Conservation (phyloP, 2,329 filamentous ascomycete species). For the Fusarium keratoplasticum region DNA sequence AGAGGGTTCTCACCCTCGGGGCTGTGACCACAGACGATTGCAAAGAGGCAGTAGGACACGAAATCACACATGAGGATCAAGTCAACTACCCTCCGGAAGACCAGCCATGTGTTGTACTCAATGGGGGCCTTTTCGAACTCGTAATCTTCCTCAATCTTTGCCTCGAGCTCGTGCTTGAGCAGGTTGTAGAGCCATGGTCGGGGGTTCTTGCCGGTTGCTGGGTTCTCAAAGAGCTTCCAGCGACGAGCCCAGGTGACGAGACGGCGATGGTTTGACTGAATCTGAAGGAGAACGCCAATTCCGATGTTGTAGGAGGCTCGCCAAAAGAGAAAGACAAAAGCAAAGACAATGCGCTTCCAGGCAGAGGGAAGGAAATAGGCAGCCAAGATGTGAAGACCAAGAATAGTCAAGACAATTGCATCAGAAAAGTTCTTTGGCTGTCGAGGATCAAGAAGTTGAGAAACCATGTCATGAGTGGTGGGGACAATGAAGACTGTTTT, state of each 20-base stretch:
- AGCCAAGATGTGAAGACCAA: conserved; percentile 78
- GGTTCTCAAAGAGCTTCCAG: conserved; percentile 87
- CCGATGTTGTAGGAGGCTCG: conserved; percentile 91
- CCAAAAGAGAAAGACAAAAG: conserved; percentile 90
- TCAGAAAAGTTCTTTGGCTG: conserved; percentile 97
- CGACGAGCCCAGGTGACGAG: conserved; percentile 90
- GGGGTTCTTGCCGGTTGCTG: conserved; percentile 82
- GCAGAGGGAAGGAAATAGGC: conserved; percentile 78
- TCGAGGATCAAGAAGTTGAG: conserved; percentile 91
- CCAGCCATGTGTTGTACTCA: conserved; percentile 99
- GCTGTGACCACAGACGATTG: conserved; percentile 83
- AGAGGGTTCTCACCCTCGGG: conserved; percentile 78
- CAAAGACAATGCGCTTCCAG: conserved; percentile 82
- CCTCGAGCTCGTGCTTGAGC: conserved; percentile 90
- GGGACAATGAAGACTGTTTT: conserved; percentile 90
- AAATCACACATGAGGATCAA: conserved; percentile 99
- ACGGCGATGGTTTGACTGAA: conserved; percentile 89
- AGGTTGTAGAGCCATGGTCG: conserved; percentile 84
- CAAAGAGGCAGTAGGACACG: conserved; percentile 95
- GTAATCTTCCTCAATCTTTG: conserved; percentile 95
- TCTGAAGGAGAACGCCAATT: conserved; percentile 88
- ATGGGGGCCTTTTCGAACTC: conserved; percentile 91
- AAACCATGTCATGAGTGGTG: conserved; percentile 98
- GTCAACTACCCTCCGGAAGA: conserved; percentile 95
- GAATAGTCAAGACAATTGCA: conserved; percentile 79